Percentiles rank a stretch among this genome's conserved stretches.
Conservation (phyloP, 805 yeast genomes). For the Yarrowia deformans region DNA sequence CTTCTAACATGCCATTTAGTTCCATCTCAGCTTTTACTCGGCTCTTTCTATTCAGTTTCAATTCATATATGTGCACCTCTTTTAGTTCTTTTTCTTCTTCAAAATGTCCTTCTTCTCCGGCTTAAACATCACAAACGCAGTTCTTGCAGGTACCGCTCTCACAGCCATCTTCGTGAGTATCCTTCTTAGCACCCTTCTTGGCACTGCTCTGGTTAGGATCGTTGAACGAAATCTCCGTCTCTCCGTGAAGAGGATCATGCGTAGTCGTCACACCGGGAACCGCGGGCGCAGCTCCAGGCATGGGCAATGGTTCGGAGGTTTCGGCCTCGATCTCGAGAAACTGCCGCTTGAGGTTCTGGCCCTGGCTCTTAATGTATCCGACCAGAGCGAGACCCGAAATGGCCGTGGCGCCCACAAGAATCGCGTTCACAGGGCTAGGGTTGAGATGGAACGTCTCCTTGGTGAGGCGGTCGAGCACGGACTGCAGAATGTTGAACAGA, state of each 20-base stretch:
- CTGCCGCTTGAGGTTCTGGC: conserved; percentile 57
- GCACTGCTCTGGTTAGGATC: not conserved
- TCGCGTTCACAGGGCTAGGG: conserved; percentile 77
- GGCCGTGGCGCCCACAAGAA: conserved; percentile 58
- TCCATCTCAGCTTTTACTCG: too few relatives aligned
- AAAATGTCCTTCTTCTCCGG: too few relatives aligned
- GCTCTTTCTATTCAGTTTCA: not conserved
- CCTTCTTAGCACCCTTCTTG: too few relatives aligned
- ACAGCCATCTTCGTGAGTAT: conserved; percentile 14
- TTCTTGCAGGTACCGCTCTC: conserved; percentile 41
- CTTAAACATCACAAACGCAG: conserved; percentile 42
- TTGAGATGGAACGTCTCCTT: conserved; percentile 72
- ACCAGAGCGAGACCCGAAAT: conserved; percentile 47
- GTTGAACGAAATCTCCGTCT: conserved; percentile 27
- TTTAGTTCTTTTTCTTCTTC: too few relatives aligned
- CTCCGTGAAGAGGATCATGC: not conserved
- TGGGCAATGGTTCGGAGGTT: conserved; percentile 56
- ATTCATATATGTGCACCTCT: not conserved
- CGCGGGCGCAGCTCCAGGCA: conserved; percentile 46
- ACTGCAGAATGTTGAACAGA: conserved; percentile 75
- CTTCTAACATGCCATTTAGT: too few relatives aligned
- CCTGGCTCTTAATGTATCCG: conserved; percentile 51
- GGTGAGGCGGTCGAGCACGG: conserved; percentile 71
- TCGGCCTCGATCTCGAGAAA: conserved; percentile 70
- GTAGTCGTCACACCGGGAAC: conserved; percentile 5